phyloP scores from a whole-genome alignment of 2,329 filamentous ascomycete genomes.

The Pyrenochaeta sp. region DNA sequence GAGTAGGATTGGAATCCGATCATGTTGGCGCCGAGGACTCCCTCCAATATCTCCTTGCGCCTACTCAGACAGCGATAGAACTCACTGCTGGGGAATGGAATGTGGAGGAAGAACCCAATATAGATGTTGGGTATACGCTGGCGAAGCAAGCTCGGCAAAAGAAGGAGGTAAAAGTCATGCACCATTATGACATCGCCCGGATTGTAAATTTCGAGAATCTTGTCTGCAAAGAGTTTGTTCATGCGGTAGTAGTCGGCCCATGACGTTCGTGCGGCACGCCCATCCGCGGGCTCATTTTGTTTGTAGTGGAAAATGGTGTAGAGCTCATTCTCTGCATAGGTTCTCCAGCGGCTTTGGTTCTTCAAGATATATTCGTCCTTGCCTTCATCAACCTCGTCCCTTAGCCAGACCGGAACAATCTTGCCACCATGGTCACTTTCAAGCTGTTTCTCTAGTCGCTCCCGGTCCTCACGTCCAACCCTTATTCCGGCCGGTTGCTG shows the following conservation, averaged over 20 bases:
- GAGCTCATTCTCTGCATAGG: conserved; percentile 89
- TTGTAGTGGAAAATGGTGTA: conserved; percentile 97
- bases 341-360: conserved; percentile 85
- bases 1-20: conserved; percentile 95
- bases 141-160: conserved; percentile 86
- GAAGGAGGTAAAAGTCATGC: conserved; percentile 92
- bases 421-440: conserved; percentile 75
- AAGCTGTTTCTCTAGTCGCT: conserved; percentile 76
- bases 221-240: conserved; percentile 91
- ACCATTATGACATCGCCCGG: conserved; percentile 92
- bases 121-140: conserved; percentile 88
- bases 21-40: conserved; percentile 88
- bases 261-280: conserved; percentile 78
- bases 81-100: conserved; percentile 94
- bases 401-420: conserved; percentile 88
- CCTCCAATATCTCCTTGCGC: conserved; percentile 88
- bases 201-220: conserved; percentile 86
- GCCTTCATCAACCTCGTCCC: conserved; percentile 74
- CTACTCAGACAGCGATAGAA: conserved; percentile 88
- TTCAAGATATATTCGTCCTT: conserved; percentile 75
- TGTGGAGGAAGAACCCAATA: conserved; percentile 93
- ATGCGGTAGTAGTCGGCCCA: conserved; percentile 94
- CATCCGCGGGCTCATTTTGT: conserved; percentile 88
- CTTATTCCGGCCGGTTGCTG: conserved; percentile 72
- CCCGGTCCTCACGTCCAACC: conserved; percentile 74